Base-by-base conservation (phyloP, 768 basidiomycete genomes). In the Panaeolus cyanescens region DNA sequence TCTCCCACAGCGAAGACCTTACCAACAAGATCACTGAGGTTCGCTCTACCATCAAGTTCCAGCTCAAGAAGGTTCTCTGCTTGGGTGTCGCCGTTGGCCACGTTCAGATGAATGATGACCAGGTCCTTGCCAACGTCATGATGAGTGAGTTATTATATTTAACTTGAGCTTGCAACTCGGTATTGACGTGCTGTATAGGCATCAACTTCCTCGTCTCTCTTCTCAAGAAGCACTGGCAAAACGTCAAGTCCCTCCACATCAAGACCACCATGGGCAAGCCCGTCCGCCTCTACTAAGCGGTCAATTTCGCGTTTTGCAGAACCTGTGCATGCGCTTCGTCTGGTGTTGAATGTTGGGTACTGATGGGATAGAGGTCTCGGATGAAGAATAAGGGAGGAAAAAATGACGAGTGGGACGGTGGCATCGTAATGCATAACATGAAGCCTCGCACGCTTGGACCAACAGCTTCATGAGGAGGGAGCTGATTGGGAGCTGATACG, bases 261-360 rank as follows among this genome's bases (percentile, higher is more conserved):
- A 99, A 99, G 86, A 88, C 89, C 71, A 95, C 96, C 73, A 99
- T 99, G 97, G 96, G 96, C 85, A 97, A 96, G 81, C 94, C 96
- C 63, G 80, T 96, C 70, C 94, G 96, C 62, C 83, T 99, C 65
- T 99, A 90, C 90, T 98, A 83, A 83, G 54, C 59, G 68, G 34
- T 45, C 45, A 10, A 9, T 53, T 34, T 22, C 36, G 20, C 36
- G 59, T 54, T 42, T 32, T 50, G 10, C 40, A 8, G n/a, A 33
- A 25, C 12, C 28, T 8, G 5, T 59, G 31, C 55, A 15, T 32
- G 4, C 55, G 12, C n/a, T 56, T 37, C 32, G 19, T 22, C 7
- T 53, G 54, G 36, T 25, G 55, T 31, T 12, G 31, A 39, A 33
- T 56, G 50, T 32, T 36, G 20, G 36, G 13, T 40, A 34, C 19